Base-by-base conservation (phyloP, 2,329 filamentous ascomycete species). In the Ascochyta rabiei region DNA sequence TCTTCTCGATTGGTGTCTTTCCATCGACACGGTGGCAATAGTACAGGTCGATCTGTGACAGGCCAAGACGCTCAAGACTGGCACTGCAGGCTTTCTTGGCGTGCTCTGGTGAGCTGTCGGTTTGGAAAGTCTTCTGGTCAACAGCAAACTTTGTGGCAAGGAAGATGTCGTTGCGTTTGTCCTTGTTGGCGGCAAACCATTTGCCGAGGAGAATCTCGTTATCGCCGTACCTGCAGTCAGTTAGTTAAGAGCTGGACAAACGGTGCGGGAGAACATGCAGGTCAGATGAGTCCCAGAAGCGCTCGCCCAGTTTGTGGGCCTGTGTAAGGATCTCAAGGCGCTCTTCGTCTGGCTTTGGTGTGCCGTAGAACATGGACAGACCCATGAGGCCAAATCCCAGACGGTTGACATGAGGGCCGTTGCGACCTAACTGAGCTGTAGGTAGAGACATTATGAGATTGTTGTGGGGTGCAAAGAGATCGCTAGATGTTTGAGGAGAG, bases 301-400 rank as follows among this genome's bases (percentile, higher is more conserved):
- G 76, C 43, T 79, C 77, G 44, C 84, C 84, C 1, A 79, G 59
- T 24, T 80, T 79, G 69, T 80, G 80, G 3, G 78, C 78, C 12
- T 75, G 76, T 64, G 85, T 81, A 18, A 86, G 78, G 2, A 85
- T 61, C 3, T 76, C 76, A 52, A 84, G 75, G 2, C 81, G 79
- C 55, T 84, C 80, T 19, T 77, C 68, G 26, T 84, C 81, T 2
- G 81, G 75, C 45, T 78, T 80, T 5, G 73, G 64, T n/a, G 62
- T 55, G 44, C 81, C 80, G 58, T 84, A 83, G 66, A 78, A 80
- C 40, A 70, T 68, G 39, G 59, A 70, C 34, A 81, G 57, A 3
- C 82, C 81, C 83, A 86, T 85, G 19, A 81, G 71, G 15, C 84
- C 82, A 28, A 84, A 79, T 10, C 84, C 83, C 7, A 85, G 62